Conservation (phyloP, 352 stramenopile genomes). For the Phytophthora kernoviae region DNA sequence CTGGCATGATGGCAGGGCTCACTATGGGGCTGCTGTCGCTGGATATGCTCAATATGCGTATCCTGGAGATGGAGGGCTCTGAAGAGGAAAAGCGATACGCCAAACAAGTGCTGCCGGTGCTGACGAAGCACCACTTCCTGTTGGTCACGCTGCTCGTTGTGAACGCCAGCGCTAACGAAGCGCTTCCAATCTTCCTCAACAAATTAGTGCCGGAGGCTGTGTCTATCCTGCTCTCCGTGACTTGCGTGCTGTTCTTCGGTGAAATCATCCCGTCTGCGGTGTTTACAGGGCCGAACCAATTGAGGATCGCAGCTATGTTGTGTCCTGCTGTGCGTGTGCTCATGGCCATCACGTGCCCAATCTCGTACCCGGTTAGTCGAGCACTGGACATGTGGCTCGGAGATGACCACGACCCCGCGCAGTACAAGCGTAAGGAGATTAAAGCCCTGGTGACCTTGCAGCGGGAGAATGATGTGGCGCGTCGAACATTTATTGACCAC, state of each 20-base stretch:
- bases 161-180: conserved; percentile 94
- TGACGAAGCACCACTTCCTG: conserved; percentile 92
- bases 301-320: conserved; percentile 86
- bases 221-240: conserved; percentile 96
- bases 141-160: conserved; percentile 95
- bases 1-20: conserved; percentile 75
- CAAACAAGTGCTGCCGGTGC: conserved; percentile 84
- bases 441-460: conserved; percentile 87
- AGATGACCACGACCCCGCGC: conserved; percentile 68
- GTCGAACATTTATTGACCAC: conserved; percentile 40
- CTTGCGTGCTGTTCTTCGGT: conserved; percentile 94
- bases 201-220: conserved; percentile 83
- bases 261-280: conserved; percentile 96
- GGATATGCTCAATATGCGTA: conserved; percentile 84
- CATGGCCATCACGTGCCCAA: conserved; percentile 87
- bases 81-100: conserved; percentile 79
- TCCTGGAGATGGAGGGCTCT: conserved; percentile 78
- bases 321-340: conserved; percentile 85
- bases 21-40: conserved; percentile 81
- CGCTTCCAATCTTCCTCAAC: conserved; percentile 94
- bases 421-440: conserved; percentile 92
- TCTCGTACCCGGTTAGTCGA: conserved; percentile 92
- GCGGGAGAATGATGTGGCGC: conserved; percentile 50
- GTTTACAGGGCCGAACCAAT: conserved; percentile 95
- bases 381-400: conserved; percentile 90